These are phyloP conservation scores for Rhizopus arrhizus DNA, from an alignment of 371 early-diverging fungal genomes.

Conservation along the genomic window DNA sequence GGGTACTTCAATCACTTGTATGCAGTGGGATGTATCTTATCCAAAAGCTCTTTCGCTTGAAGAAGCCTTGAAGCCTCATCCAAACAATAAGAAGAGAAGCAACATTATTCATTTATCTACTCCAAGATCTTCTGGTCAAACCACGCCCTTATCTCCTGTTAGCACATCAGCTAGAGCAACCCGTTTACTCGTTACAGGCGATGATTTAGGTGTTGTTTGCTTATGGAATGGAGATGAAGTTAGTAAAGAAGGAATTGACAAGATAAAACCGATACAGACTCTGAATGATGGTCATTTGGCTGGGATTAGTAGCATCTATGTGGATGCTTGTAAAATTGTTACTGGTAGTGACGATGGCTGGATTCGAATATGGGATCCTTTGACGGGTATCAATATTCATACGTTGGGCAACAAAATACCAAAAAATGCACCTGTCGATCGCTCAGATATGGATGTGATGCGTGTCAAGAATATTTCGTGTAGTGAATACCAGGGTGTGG, in stretches of 20 bases:
- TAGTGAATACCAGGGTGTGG: slow-evolving; percentile 50
- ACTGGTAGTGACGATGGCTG: slow-evolving; percentile 57
- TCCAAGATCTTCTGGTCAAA: slow-evolving; percentile 8
- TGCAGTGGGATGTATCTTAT: slow-evolving; percentile 42
- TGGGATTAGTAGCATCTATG: slow-evolving; percentile 43
- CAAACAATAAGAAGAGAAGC: background rate
- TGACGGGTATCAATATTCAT: slow-evolving; percentile 38
- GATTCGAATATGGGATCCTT: slow-evolving; percentile 53
- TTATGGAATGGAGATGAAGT: slow-evolving; percentile 45
- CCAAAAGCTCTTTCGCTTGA: slow-evolving; percentile 8
- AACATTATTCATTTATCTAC: slow-evolving; percentile 1
- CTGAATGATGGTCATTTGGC: slow-evolving; percentile 33
- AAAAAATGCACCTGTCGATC: slow-evolving; percentile 43
- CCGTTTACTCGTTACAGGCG: slow-evolving; percentile 53
- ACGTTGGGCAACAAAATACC: slow-evolving; percentile 35
- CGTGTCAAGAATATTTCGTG: slow-evolving; percentile 50
- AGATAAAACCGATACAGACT: slow-evolving; percentile 22
- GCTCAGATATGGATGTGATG: slow-evolving; percentile 38
- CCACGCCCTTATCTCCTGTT: background rate
- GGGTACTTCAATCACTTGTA: slow-evolving; percentile 36
- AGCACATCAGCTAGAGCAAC: slow-evolving; percentile 17
- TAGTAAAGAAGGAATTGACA: slow-evolving; percentile 8
- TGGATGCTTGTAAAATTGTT: slow-evolving; percentile 52
- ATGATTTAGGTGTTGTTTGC: slow-evolving; percentile 44
- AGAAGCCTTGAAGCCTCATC: slow-evolving; percentile 25